Conservation (phyloP, 1,284 basidiomycete species). For the Trichosporon inkin region DNA sequence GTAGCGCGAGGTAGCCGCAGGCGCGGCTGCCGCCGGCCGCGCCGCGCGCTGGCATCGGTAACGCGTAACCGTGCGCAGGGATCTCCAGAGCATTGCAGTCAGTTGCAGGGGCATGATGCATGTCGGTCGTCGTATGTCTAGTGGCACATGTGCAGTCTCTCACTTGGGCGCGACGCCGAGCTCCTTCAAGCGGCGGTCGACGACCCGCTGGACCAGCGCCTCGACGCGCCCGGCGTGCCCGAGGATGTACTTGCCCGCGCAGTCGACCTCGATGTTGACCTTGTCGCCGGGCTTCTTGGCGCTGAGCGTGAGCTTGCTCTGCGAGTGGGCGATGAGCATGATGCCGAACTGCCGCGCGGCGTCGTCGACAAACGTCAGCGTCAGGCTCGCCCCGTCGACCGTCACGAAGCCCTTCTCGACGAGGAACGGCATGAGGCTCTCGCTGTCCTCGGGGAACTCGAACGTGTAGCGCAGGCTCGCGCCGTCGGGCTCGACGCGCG, state of each 20-base stretch:
- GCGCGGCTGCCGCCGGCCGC: too few relatives aligned
- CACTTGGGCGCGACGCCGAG: constrained; percentile 17
- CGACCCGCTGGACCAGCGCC: constrained; percentile 64
- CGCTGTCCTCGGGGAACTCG: constrained; percentile 61
- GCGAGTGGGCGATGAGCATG: constrained; percentile 94
- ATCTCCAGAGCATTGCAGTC: neutral
- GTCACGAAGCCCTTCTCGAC: constrained; percentile 96
- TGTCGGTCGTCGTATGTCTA: too few relatives aligned
- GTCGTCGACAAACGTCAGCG: constrained; percentile 79
- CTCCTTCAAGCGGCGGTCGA: constrained; percentile 52
- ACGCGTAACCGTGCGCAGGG: too few relatives aligned
- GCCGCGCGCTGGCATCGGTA: too few relatives aligned
- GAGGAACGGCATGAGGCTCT: constrained; percentile 72
- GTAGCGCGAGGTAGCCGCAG: neutral
- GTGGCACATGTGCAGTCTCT: too few relatives aligned
- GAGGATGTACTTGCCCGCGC: constrained; percentile 59
- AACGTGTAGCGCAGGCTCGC: constrained; percentile 82
- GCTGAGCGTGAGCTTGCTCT: constrained; percentile 78
- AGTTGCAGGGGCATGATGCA: constrained; percentile 12
- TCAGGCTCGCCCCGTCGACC: constrained; percentile 91
- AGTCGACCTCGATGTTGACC: constrained; percentile 81
- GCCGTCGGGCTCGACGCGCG: constrained; percentile 67
- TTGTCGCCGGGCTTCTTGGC: constrained; percentile 69
- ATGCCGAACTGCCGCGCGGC: constrained; percentile 66
- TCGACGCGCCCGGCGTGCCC: constrained; percentile 60